Evolutionary conservation across 2,329 filamentous ascomycete genomes (phyloP), one percentile per base, ranked within the genome.

Genomic region (Ceratocystiopsis brevicomis): DNA sequence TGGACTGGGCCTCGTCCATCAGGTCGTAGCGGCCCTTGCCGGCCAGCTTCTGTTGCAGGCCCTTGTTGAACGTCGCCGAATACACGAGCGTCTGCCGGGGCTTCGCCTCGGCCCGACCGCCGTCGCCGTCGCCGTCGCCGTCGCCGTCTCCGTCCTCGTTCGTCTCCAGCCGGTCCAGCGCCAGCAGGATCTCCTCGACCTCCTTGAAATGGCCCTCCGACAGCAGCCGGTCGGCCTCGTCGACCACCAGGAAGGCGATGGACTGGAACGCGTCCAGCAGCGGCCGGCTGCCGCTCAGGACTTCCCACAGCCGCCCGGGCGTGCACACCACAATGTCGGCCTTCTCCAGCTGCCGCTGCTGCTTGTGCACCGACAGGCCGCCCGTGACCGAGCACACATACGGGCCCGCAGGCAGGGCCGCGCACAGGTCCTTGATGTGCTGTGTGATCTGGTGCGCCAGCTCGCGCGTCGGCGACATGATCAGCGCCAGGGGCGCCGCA

Each of bases 201-300:
- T 98, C 90, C 59, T 95, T 88, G 63, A 94, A 98, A 56, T 95
- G 83, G 0, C 90, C 90, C 51, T 92, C 82, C 42, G 85, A 90
- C 48, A 98, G 69, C 16, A 98, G 67, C 42, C 90, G 73, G 63
- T 98, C 90, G 0, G 90, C 90, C 59, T 98, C 90, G 53, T 98
- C 90, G 1, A 98, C 71, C 0, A 96, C 85, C 2, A 98, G 64
- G 56, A 88, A 96, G 41, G 72, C 69, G 40, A 94, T 78, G 41
- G 71, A 62, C 55, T 78, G 78, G 53, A 98, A 77, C 2, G 76
- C 73, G 3, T 66, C 63, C 45, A 88, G 71, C 18, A 92, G 60
- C 6, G 77, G 75, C 12, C 72, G 69, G 38, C 81, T 82, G 1
- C 76, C 74, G 57, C 81, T 85, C 46, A 96, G 74, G 6, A 98